A percentile compares a stretch with the other conserved stretches of the same genome.
phyloP scores from a whole-genome alignment of 805 yeast genomes.

The Kregervanrija pseudodelftensis region DNA sequence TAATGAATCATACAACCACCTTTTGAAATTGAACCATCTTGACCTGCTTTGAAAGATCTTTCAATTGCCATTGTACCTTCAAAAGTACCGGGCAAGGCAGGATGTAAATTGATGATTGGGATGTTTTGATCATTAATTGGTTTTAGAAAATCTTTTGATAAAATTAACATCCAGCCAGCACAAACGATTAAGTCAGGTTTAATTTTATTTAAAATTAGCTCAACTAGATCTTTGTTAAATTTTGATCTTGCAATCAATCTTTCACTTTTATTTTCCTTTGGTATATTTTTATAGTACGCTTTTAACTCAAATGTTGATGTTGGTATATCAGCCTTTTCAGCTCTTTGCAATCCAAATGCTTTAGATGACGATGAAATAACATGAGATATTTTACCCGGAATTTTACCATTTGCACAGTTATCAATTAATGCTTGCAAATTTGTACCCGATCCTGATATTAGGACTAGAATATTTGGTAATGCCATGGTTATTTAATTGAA shows the following conservation, averaged over 20 bases:
- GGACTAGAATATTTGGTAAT: slow-evolving; percentile 48
- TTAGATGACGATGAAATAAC: slow-evolving; percentile 79
- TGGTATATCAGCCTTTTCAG: slow-evolving; percentile 62
- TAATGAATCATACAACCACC: slow-evolving; percentile 97
- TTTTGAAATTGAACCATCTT: slow-evolving; percentile 61
- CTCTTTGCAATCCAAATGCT: slow-evolving; percentile 87
- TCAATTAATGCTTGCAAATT: slow-evolving; percentile 92
- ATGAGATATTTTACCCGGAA: slow-evolving; percentile 48
- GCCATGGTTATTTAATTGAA: too few relatives aligned
- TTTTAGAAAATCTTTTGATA: slow-evolving; percentile 67
- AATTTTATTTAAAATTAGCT: slow-evolving; percentile 44
- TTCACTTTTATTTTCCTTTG: slow-evolving; percentile 56
- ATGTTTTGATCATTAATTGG: slow-evolving; percentile 55
- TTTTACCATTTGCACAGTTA: slow-evolving; percentile 37
- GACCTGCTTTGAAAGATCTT: slow-evolving; percentile 93
- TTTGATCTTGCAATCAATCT: slow-evolving; percentile 56
- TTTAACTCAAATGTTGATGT: slow-evolving; percentile 66
- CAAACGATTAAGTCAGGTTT: slow-evolving; percentile 87
- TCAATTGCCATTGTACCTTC: slow-evolving; percentile 98
- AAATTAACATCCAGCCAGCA: slow-evolving; percentile 97
- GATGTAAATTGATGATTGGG: slow-evolving; percentile 89
- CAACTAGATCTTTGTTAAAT: slow-evolving; percentile 77
- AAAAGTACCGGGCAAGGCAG: slow-evolving; percentile 95
- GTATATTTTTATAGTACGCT: slow-evolving; percentile 63
- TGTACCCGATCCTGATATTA: slow-evolving; percentile 95